Evolutionary conservation across 495 filamentous ascomycete genomes (phyloP).

Genomic region (Trichoderma orchidacearum): DNA sequence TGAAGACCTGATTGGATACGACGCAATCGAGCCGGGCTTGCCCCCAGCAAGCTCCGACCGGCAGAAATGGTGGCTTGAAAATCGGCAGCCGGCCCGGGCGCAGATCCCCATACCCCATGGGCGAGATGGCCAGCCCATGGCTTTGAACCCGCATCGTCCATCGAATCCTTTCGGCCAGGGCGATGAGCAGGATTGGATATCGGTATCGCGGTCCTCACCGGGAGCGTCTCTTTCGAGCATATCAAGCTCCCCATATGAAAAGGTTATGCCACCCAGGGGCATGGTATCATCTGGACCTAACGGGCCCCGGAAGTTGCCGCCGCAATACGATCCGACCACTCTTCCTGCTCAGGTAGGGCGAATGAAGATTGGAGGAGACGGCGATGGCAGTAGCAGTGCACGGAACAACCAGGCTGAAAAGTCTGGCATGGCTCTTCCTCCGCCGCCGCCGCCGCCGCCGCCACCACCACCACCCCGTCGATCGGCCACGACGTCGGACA

Average conservation of each 20-base stretch:
- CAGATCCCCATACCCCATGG: slow-evolving; percentile 46
- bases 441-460: too few species aligned
- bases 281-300: slow-evolving; percentile 23
- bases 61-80: slow-evolving; percentile 90
- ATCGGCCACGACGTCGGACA: slow-evolving; percentile 17
- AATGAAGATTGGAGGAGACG: slow-evolving; percentile 20
- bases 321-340: slow-evolving; percentile 35
- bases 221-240: slow-evolving; percentile 29
- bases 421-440: slow-evolving; percentile 17
- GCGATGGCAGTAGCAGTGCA: background rate
- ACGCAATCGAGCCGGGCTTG: slow-evolving; percentile 63
- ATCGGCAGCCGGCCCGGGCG: slow-evolving; percentile 66
- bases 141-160: slow-evolving; percentile 57
- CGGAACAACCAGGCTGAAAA: slow-evolving; percentile 4
- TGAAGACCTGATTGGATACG: slow-evolving; percentile 60
- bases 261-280: slow-evolving; percentile 23
- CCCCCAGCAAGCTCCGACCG: slow-evolving; percentile 84
- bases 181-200: slow-evolving; percentile 68
- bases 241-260: slow-evolving; percentile 31
- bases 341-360: slow-evolving; percentile 25
- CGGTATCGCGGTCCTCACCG: slow-evolving; percentile 34
- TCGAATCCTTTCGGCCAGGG: slow-evolving; percentile 68
- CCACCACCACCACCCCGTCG: slow-evolving; percentile 32
- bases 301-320: slow-evolving; percentile 34
- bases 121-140: slow-evolving; percentile 26